These are phyloP conservation scores for Trypanosoma mega DNA, from an alignment of 208 protist species.

Conservation along the genomic window DNA sequence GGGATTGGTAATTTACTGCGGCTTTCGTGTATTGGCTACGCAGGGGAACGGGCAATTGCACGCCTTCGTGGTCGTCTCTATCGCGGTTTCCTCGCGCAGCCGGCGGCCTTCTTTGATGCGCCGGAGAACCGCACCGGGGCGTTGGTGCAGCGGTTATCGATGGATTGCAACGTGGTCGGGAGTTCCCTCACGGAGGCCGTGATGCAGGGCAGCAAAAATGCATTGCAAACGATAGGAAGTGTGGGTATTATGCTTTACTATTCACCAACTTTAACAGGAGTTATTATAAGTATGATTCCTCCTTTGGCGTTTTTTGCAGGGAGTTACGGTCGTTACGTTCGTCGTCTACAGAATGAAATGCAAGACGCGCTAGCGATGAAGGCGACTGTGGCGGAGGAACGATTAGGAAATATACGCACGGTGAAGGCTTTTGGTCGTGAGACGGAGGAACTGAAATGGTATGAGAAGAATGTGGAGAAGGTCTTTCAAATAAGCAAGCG, in stretches of 20 bases:
- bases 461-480: conserved; percentile 57
- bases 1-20: conserved; percentile 72
- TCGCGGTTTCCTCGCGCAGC: conserved; percentile 60
- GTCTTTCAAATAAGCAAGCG: conserved; percentile 70
- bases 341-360: conserved; percentile 70
- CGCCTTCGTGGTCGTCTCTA: conserved; percentile 69
- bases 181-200: conserved; percentile 79
- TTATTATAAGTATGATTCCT: conserved; percentile 80
- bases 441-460: conserved; percentile 71
- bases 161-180: conserved; percentile 88
- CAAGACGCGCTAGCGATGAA: conserved; percentile 83
- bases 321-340: conserved; percentile 79
- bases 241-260: conserved; percentile 88
- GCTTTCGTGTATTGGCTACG: conserved; percentile 69
- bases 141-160: conserved; percentile 79
- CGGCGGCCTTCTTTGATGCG: conserved; percentile 77
- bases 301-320: conserved; percentile 84
- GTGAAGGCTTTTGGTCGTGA: conserved; percentile 78
- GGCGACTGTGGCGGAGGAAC: conserved; percentile 80
- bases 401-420: conserved; percentile 76
- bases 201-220: conserved; percentile 79
- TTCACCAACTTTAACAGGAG: conserved; percentile 76
- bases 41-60: conserved; percentile 74
- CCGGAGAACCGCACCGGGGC: conserved; percentile 74
- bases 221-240: conserved; percentile 76